These are phyloP conservation scores for Myriosclerotinia curreyana DNA, from an alignment of 2,329 filamentous ascomycete genomes.

Conservation along the genomic window DNA sequence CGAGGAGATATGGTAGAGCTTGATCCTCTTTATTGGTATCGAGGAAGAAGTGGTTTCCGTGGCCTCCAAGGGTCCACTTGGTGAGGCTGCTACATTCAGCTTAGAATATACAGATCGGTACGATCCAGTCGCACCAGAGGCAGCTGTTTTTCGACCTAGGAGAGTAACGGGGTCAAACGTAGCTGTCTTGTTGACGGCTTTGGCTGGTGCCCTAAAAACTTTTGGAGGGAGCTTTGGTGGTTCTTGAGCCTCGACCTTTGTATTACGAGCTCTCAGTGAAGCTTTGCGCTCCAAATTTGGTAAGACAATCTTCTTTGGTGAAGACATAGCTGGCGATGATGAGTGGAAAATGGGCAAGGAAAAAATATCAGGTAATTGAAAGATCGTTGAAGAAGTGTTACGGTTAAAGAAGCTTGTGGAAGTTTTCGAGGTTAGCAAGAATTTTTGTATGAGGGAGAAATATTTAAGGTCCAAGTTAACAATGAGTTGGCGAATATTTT, in stretches of 20 bases:
- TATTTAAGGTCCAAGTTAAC: background rate
- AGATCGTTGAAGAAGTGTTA: background rate
- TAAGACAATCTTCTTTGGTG: background rate
- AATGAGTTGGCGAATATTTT: background rate
- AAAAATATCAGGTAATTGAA: background rate
- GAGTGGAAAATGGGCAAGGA: background rate
- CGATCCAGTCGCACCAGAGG: background rate
- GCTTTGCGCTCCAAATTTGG: background rate
- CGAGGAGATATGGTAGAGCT: background rate
- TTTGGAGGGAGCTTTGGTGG: background rate
- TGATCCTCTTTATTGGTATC: background rate
- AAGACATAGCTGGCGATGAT: background rate
- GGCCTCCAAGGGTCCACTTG: background rate
- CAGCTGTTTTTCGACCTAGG: rapidly evolving
- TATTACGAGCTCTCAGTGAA: background rate
- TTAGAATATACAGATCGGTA: background rate
- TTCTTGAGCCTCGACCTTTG: background rate
- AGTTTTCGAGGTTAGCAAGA: background rate
- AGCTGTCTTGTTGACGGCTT: background rate
- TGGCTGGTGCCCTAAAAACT: too few species aligned
- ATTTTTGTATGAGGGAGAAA: background rate
- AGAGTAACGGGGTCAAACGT: too few species aligned
- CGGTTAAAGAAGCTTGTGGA: background rate
- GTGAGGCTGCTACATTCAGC: background rate
- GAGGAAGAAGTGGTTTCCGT: background rate